Conservation (phyloP, 192 early-diverging fungal genomes). For the Spizellomyces sp. region DNA sequence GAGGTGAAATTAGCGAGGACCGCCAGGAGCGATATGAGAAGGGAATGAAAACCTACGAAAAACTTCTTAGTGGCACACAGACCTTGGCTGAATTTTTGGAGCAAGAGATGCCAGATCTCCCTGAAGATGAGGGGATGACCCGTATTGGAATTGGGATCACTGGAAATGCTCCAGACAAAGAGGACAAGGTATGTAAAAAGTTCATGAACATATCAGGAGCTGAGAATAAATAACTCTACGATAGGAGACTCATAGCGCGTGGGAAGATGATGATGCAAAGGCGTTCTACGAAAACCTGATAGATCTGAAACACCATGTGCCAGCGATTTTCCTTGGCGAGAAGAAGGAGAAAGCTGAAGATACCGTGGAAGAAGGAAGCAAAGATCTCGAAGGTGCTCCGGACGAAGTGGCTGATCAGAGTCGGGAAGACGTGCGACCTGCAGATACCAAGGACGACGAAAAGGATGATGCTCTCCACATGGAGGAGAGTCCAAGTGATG, state of each 20-base stretch:
- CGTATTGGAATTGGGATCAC: slow-evolving; percentile 41
- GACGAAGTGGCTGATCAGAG: slow-evolving; percentile 16
- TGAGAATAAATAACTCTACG: background rate
- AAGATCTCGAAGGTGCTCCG: slow-evolving; percentile 25
- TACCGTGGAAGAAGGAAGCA: slow-evolving; percentile 3
- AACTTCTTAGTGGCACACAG: slow-evolving; percentile 58
- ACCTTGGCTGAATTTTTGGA: slow-evolving; percentile 74
- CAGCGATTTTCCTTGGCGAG: slow-evolving; percentile 75
- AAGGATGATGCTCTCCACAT: slow-evolving; percentile 4
- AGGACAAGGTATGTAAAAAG: slow-evolving; percentile 9
- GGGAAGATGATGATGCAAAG: slow-evolving; percentile 94
- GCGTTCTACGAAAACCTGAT: slow-evolving; percentile 87
- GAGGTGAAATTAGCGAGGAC: slow-evolving; percentile 80
- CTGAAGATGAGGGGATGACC: slow-evolving; percentile 66
- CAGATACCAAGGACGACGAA: slow-evolving; percentile 10
- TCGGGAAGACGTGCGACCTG: slow-evolving; percentile 1
- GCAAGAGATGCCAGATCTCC: slow-evolving; percentile 74
- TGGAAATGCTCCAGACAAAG: slow-evolving; percentile 9
- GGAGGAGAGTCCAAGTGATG: background rate
- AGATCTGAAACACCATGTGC: slow-evolving; percentile 79
- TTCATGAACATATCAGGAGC: too few relatives aligned
- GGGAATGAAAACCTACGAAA: slow-evolving; percentile 67
- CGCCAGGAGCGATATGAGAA: slow-evolving; percentile 77
- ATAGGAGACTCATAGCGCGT: slow-evolving; percentile 51
- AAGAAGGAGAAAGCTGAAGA: slow-evolving; percentile 33